Base-by-base conservation (phyloP, 2,329 filamentous ascomycete genomes). In the Xylariales sp. region DNA sequence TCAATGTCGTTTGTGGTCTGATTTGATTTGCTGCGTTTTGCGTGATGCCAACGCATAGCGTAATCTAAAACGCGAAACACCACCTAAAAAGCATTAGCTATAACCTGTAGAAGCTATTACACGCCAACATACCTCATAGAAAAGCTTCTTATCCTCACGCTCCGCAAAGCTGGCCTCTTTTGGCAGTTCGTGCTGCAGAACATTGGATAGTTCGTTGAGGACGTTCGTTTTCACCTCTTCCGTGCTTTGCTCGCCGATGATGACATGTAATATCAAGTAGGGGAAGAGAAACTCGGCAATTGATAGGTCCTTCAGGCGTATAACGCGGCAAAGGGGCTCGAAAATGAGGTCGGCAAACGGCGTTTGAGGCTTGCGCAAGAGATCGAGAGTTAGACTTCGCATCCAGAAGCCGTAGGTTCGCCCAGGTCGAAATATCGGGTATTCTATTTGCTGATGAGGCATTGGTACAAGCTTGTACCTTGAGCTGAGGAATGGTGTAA, bases 61-160 rank as follows among this genome's bases (percentile, higher is more conserved):
- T 98, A 97, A 59, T 98, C 94, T 1, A 98, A 72, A 4, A 94
- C 78, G 32, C 84, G 79, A 58, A 98, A 98, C 2, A 96, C 83
- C 40, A 85, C 88, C 85, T 93, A 40, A 16, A n/a, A n/a, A n/a
- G n/a, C n/a, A n/a, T n/a, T n/a, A n/a, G n/a, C n/a, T n/a, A n/a
- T n/a, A n/a, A n/a, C n/a, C n/a, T n/a, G n/a, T n/a, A n/a, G n/a
- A n/a, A n/a, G n/a, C n/a, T n/a, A n/a, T n/a, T n/a, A n/a, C n/a
- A n/a, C n/a, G n/a, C n/a, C n/a, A n/a, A n/a, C 73, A 66, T 68
- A 88, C 88, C 70, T 97, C 89, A 53, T 88, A 95, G 56, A 86
- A 95, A 37, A 86, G 71, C 53, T 91, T 87, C 52, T 88, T 76
- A 35, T 88, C 83, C 48, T 95, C 87, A 34, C 76, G 76, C 48